Evolutionary conservation across 2,329 filamentous ascomycete species (phyloP), one percentile per base, ranked within the genome.

Genomic region (Alternaria sp.): DNA sequence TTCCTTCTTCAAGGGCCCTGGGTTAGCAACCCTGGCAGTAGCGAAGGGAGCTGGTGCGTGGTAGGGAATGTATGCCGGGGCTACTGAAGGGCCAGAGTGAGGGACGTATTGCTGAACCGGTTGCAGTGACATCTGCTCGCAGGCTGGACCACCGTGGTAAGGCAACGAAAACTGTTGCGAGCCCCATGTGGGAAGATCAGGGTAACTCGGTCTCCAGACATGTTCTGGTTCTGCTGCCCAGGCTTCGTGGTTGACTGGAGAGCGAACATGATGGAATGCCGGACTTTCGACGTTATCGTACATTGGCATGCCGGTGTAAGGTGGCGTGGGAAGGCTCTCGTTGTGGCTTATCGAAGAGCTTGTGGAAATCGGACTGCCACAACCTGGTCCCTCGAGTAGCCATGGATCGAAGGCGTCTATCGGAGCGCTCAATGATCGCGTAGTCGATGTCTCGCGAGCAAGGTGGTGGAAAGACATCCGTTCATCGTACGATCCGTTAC

Each of bases 291-390:
- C 26, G 15, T n/a, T 14, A 3, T 65, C 46, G 46, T 60, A 61
- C 15, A 55, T 45, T 3, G 55, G 37, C 18, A 58, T 20, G 20
- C 44, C 50, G 4, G 44, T 44, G 45, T 55, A 60, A 20, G 60
- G 59, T 55, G 64, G 69, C 10, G 67, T 70, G n/a, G 63, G 59
- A 15, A 63, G 37, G 20, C 49, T 51, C 25, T 69, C 68, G 14
- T 66, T 65, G 4, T 65, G 57, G 12, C 62, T 65, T 20, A 62
- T 58, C 1, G 70, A 68, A 6, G 67, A 55, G 12, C 44, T 60
- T 26, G 65, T 69, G 4, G 70, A 71, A 2, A 65, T 18, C 4
- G 70, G 64, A 23, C 66, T 71, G 7, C 54, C 59, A 25, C 53
- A 62, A 18, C 49, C 30, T 21, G 60, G 55, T 20, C 44, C 43